phyloP scores from a whole-genome alignment of 1,284 basidiomycete species.

The Microbotryum scabiosae region DNA sequence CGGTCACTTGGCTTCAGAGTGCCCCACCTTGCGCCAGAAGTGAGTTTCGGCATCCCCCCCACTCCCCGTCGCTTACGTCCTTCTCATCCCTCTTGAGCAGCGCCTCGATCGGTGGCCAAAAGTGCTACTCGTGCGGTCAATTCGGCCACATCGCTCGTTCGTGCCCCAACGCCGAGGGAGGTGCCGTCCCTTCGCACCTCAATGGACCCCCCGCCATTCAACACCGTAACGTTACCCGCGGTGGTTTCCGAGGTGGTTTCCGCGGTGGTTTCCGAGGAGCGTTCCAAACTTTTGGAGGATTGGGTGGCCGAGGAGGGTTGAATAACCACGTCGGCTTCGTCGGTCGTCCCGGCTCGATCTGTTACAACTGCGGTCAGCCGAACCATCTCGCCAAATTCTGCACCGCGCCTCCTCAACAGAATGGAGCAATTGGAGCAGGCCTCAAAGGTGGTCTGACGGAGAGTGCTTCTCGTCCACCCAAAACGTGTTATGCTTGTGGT shows the following conservation, averaged over 20 bases:
- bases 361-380: slow-evolving; percentile 67
- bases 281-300: no score
- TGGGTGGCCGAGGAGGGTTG: not conserved
- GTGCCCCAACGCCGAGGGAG: slow-evolving; percentile 45
- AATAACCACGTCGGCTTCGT: slow-evolving; percentile 32
- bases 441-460: no score
- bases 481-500: slow-evolving; percentile 75
- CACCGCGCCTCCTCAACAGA: slow-evolving; percentile 59
- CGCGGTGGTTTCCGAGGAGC: slow-evolving; percentile 3
- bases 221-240: not conserved
- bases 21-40: slow-evolving; percentile 59
- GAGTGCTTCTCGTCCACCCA: slow-evolving; percentile 52
- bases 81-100: not conserved
- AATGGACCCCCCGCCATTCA: not conserved
- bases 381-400: slow-evolving; percentile 79
- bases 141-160: slow-evolving; percentile 61
- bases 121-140: slow-evolving; percentile 3
- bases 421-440: slow-evolving; percentile 36
- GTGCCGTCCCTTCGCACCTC: not conserved
- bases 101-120: not conserved
- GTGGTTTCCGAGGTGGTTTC: not conserved
- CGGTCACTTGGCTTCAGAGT: slow-evolving; percentile 57
- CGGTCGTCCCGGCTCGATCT: slow-evolving; percentile 53
- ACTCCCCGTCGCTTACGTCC: not conserved
- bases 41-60: not conserved